phyloP scores from a whole-genome alignment of 1,139 yeast species.

The Saccharomyces hybrid region DNA sequence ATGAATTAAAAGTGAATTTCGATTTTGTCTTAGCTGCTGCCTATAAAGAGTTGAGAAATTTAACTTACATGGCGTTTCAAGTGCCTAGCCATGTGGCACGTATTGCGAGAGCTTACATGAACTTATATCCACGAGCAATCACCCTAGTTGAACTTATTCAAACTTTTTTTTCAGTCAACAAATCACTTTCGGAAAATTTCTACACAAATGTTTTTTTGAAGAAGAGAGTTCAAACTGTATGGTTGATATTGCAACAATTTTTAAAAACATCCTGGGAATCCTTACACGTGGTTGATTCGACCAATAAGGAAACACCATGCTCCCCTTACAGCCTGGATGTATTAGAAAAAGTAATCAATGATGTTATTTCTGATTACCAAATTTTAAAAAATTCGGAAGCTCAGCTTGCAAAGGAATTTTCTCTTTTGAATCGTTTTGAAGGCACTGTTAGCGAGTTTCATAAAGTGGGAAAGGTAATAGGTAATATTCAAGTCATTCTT shows the following conservation, averaged over 20 bases:
- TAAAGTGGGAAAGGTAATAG: not conserved
- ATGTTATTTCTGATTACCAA: not conserved
- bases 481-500: not conserved
- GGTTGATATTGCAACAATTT: not conserved
- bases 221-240: not conserved
- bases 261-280: not conserved
- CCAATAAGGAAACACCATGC: not conserved
- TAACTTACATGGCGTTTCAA: constrained; percentile 48
- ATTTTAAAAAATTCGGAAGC: not conserved
- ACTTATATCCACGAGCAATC: constrained; percentile 52
- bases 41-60: constrained; percentile 47
- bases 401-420: not conserved
- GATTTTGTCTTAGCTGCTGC: constrained; percentile 40
- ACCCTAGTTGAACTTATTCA: constrained; percentile 46
- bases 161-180: constrained; percentile 19
- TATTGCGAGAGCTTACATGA: constrained; percentile 41
- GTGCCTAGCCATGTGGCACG: constrained; percentile 46
- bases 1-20: constrained; percentile 41
- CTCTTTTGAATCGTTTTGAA: not conserved
- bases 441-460: not conserved
- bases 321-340: not conserved
- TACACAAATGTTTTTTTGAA: not conserved
- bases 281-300: not conserved
- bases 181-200: not conserved
- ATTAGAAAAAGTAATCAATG: not conserved